Evolutionary conservation across 371 early-diverging fungal species (phyloP).

Genomic region (Apophysomyces variabilis): DNA sequence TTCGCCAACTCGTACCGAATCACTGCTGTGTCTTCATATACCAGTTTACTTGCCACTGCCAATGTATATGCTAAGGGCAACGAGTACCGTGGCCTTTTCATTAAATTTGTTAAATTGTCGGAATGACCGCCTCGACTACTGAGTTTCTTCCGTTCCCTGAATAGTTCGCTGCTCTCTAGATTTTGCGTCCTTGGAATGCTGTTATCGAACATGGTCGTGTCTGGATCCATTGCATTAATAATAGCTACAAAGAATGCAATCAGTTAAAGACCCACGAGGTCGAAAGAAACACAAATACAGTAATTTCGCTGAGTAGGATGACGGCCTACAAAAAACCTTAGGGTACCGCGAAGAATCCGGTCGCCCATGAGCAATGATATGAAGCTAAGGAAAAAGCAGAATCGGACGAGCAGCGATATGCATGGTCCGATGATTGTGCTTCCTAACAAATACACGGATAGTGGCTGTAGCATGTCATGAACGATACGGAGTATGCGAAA

Average conservation of each 20-base stretch:
- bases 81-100: conserved; percentile 40
- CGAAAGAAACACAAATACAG: conserved; percentile 26
- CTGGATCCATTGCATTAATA: conserved; percentile 42
- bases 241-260: conserved; percentile 25
- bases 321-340: conserved; percentile 35
- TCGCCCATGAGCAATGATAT: conserved; percentile 42
- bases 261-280: not conserved
- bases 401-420: conserved; percentile 34
- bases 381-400: conserved; percentile 46
- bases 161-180: conserved; percentile 13
- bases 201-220: conserved; percentile 26
- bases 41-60: conserved; percentile 58
- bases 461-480: conserved; percentile 29
- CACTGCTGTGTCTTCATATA: conserved; percentile 60
- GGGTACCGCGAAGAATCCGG: conserved; percentile 32
- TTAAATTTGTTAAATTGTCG: not conserved
- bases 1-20: conserved; percentile 58
- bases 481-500: conserved; percentile 20
- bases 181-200: conserved; percentile 14
- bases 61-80: conserved; percentile 58
- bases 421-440: conserved; percentile 39
- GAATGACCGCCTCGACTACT: not conserved
- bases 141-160: conserved; percentile 5
- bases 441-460: conserved; percentile 26
- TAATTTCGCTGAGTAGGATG: conserved; percentile 37